These are phyloP conservation scores for Xerocomus spinulosus DNA, from an alignment of 768 basidiomycete genomes.

Conservation along the genomic window DNA sequence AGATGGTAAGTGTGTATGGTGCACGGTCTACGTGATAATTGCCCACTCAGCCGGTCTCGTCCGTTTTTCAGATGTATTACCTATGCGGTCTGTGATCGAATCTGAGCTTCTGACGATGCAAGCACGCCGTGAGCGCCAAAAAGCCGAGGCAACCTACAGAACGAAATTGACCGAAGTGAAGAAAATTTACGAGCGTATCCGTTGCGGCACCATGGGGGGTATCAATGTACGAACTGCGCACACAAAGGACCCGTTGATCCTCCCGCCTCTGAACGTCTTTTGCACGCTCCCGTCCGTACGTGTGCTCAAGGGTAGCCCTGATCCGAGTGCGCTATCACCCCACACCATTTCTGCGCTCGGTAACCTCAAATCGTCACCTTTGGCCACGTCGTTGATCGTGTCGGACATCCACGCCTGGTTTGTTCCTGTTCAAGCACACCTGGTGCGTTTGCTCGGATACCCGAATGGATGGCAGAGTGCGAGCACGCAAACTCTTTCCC, in stretches of 20 bases:
- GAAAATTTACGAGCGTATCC: slow-evolving; percentile 43
- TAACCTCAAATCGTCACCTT: slow-evolving; percentile 23
- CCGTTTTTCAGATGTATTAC: slow-evolving; percentile 15
- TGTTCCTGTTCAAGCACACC: slow-evolving; percentile 36
- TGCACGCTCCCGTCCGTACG: slow-evolving; percentile 44
- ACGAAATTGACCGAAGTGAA: slow-evolving; percentile 34
- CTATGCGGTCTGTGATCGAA: slow-evolving; percentile 21
- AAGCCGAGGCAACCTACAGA: slow-evolving; percentile 25
- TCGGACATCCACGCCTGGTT: slow-evolving; percentile 49
- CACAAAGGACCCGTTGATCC: slow-evolving; percentile 7
- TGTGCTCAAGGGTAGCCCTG: slow-evolving; percentile 27
- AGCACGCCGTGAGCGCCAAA: slow-evolving; percentile 25
- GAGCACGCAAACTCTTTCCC: slow-evolving; percentile 45
- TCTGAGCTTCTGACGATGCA: slow-evolving; percentile 26
- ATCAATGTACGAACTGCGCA: not conserved
- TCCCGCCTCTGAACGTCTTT: slow-evolving; percentile 49
- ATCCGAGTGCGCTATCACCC: slow-evolving; percentile 5
- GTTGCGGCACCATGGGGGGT: slow-evolving; percentile 23
- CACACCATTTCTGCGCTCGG: not conserved
- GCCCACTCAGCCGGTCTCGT: too few species aligned
- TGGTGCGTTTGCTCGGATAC: slow-evolving; percentile 48
- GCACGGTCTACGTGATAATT: too few species aligned
- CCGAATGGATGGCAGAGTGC: slow-evolving; percentile 46
- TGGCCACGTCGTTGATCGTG: slow-evolving; percentile 37
- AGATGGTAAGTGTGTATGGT: slow-evolving; percentile 31